phyloP scores from a whole-genome alignment of 352 stramenopile genomes.

The Pythium aristosporum region DNA sequence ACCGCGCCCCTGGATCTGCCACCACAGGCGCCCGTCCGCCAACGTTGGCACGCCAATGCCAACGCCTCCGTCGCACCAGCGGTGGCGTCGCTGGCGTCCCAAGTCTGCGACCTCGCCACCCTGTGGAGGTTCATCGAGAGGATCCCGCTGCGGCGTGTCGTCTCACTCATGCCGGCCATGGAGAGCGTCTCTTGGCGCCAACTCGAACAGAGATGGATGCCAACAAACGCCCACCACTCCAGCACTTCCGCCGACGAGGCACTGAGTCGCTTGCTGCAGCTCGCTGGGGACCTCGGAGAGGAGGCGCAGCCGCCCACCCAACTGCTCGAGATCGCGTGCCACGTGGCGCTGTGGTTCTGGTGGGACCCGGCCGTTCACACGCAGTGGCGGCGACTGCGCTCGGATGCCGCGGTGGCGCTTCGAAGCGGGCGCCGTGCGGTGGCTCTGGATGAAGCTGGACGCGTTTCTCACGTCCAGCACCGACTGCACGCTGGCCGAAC shows the following conservation, averaged over 20 bases:
- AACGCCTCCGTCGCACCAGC: not conserved
- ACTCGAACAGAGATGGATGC: not conserved
- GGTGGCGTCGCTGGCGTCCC: not conserved
- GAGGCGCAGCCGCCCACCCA: not conserved
- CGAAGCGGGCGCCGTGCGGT: slow-evolving; percentile 2
- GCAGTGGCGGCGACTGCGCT: slow-evolving; percentile 5
- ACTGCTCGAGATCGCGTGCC: slow-evolving; percentile 1
- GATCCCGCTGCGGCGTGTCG: not conserved
- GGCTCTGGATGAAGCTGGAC: slow-evolving; percentile 12
- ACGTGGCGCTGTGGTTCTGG: slow-evolving; percentile 4
- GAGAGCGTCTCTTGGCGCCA: not conserved
- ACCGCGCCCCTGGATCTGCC: not conserved
- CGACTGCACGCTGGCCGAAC: slow-evolving; percentile 6
- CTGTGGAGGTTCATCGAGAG: slow-evolving; percentile 4
- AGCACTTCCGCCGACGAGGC: not conserved
- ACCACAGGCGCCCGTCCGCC: not conserved
- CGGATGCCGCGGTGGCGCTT: slow-evolving; percentile 6
- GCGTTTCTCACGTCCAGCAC: not conserved
- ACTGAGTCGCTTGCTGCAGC: too few relatives aligned
- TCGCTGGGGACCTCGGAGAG: too few relatives aligned
- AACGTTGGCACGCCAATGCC: not conserved
- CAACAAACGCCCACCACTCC: not conserved
- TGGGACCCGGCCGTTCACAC: slow-evolving; percentile 3
- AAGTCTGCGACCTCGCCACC: not conserved
- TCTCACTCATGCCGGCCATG: not conserved